Evolutionary conservation across 208 protist genomes (phyloP).

Genomic region (Plasmodiophora brassicae): DNA sequence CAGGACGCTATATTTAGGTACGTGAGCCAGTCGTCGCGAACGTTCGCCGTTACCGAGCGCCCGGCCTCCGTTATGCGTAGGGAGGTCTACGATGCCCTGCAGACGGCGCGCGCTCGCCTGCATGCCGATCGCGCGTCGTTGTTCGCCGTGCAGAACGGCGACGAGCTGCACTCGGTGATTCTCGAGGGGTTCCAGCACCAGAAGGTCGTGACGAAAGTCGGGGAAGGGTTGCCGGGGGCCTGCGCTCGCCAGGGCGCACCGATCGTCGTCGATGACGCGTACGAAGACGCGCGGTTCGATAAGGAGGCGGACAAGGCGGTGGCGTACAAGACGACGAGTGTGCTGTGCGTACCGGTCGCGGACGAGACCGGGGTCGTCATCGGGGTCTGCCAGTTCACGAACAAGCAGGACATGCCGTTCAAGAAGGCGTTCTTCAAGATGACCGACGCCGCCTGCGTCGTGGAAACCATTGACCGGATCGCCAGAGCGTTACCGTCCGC

Average conservation of each 20-base stretch:
- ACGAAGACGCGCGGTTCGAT: slow-evolving; percentile 1
- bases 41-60: too few species aligned
- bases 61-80: too few species aligned
- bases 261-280: background rate
- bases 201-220: background rate
- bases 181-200: background rate
- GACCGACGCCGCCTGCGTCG: too few species aligned
- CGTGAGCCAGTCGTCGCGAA: too few species aligned
- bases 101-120: background rate
- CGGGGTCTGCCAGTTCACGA: background rate
- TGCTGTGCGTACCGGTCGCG: background rate
- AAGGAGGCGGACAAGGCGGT: background rate
- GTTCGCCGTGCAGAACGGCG: background rate
- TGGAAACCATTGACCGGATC: too few species aligned
- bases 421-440: background rate
- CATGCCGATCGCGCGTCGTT: background rate
- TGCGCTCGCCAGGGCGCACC: background rate
- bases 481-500: too few species aligned
- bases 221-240: background rate
- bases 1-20: too few species aligned
- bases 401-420: slow-evolving; percentile 33
- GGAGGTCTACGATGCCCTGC: background rate
- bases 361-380: background rate
- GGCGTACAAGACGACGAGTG: slow-evolving; percentile 9
- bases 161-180: background rate